Base-by-base conservation (phyloP, 805 yeast species). In the Ogataea philodendri region DNA sequence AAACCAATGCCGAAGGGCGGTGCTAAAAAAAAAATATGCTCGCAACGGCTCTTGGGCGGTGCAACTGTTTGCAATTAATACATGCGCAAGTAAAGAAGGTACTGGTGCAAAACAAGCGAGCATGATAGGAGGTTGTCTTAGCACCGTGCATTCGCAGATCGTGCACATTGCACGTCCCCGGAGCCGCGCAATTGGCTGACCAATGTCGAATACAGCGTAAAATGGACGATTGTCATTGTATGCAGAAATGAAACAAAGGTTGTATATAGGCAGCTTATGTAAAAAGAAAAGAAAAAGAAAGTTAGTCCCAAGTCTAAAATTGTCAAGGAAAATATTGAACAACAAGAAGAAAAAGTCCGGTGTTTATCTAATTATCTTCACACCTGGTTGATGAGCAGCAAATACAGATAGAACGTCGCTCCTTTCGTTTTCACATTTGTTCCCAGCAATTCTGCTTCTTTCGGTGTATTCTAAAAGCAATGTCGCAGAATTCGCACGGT, bases 401-500 rank as follows among this genome's bases (percentile, higher is more conserved):
- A 15, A 19, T 29, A 22, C 15, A 21, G 17, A 20, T 22, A 19
- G 17, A 9, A 21, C 7, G n/a, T 13, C 15, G n/a, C 9, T 15
- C 20, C 15, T n/a, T 7, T 29, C 24, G 14, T 29, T 19, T 29
- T 13, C 16, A 11, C 14, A 14, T 23, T 19, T 19, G 28, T 15
- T 17, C 24, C 20, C 24, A 19, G 19, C 16, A 4, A 15, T 15
- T 18, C 9, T 19, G 9, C 27, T 5, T 9, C 29, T 24, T 10
- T 19, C 8, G 22, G 20, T 10, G 24, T 13, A 14, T 9, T 18
- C 37, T 9, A 15, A 5, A 21, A 3, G 10, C 16, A 28, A 34
- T 34, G 37, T 27, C 37, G 17, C 32, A 34, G 20, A 34, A 34
- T 13, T 28, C 37, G 9, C 37, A 34, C 22, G 37, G 37, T 27